Evolutionary conservation across 192 early-diverging fungal species (phyloP), one percentile per base, ranked within the genome.

Genomic region (Coemansia sp.): DNA sequence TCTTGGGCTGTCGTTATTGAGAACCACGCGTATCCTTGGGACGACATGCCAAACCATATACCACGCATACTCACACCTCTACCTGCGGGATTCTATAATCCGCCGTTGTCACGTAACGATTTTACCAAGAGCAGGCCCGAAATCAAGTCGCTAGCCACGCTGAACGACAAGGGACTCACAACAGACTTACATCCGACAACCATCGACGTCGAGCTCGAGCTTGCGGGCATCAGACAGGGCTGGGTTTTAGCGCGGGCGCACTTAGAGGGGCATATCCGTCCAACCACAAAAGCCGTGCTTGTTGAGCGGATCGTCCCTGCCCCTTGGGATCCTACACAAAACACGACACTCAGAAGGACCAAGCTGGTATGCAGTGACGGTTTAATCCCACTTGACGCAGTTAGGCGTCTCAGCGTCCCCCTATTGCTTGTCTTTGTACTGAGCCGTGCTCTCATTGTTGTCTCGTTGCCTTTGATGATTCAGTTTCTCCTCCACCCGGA

Each of bases 161-260:
- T 15, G 0, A 59, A 59, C 16, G 55, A 6, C 31, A 59, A 59
- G 7, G 31, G 15, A 0, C 13, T 33, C 12, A 16, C 12, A 8
- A 5, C 55, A 7, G 55, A 31, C 55, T 15, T 18, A 15, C 8
- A 59, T 34, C 12, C 47, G 47, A 0, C 0, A 6, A 57, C 66
- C 40, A 43, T 68, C 3, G 66, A 68, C 42, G 66, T 68, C 7
- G 52, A 38, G 20, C 40, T 68, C 12, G 66, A 68, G 66, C 51
- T 68, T 33, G 8, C 31, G 18, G 68, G 68, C 12, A 61, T 69
- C 10, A 69, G 7, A 20, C 42, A 33, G 8, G 55, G 43, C 27
- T 69, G 68, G 68, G 24, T 47, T 31, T 36, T 22, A 31, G 41
- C 68, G 8, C 41, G 60, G 57, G 44, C n/a, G 5, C 12, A 36